Evolutionary conservation across 768 basidiomycete species (phyloP).

Genomic region (Russula emetica): DNA sequence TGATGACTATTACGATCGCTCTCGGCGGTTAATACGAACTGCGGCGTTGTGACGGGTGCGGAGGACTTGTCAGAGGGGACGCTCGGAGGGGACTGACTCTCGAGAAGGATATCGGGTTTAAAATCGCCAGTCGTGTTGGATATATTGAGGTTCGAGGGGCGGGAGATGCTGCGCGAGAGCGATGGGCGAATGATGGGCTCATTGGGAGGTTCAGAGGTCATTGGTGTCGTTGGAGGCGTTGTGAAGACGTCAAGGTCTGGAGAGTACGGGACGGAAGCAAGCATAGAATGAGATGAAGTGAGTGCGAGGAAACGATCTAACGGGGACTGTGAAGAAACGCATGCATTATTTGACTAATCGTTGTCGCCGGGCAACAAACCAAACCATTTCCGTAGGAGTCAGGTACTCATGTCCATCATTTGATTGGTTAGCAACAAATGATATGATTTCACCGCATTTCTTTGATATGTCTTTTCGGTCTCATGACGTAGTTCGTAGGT

Average conservation of each 20-base stretch:
- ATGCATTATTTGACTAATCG: not conserved
- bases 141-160: conserved; percentile 38
- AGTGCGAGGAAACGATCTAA: not conserved
- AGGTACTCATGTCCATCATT: not conserved
- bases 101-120: conserved; percentile 38
- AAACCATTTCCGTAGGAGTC: not conserved
- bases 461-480: too few relatives aligned
- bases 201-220: conserved; percentile 25
- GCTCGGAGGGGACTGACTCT: conserved; percentile 35
- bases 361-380: not conserved
- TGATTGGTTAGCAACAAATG: not conserved
- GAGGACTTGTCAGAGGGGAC: conserved; percentile 2
- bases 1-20: not conserved
- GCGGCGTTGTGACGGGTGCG: not conserved
- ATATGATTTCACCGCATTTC: not conserved
- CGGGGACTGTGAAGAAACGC: not conserved
- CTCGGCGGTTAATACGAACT: not conserved
- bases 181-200: conserved; percentile 36
- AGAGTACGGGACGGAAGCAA: conserved; percentile 8
- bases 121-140: conserved; percentile 34
- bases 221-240: conserved; percentile 44
- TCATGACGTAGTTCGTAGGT: not conserved
- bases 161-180: conserved; percentile 37
- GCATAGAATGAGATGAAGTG: conserved; percentile 2
- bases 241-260: conserved; percentile 41